These are phyloP conservation scores for Wickerhamomyces tratensis DNA, from an alignment of 805 yeast genomes.

Conservation along the genomic window DNA sequence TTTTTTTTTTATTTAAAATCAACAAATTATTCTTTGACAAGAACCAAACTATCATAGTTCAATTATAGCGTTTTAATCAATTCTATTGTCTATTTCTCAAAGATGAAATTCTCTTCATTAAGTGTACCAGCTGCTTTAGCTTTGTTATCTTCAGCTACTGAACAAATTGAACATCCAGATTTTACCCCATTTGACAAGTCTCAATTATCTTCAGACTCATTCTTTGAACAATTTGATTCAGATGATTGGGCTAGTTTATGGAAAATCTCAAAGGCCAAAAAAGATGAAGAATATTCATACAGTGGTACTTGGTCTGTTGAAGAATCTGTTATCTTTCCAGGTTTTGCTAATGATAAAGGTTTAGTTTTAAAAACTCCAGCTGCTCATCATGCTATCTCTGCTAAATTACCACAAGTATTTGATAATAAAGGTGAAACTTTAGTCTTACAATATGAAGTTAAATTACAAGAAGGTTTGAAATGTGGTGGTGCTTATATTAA, in stretches of 20 bases:
- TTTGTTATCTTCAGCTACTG: conserved; percentile 9
- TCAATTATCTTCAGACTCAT: conserved; percentile 30
- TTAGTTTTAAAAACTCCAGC: conserved; percentile 69
- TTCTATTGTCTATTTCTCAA: no score
- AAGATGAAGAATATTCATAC: conserved; percentile 47
- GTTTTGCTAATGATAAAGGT: conserved; percentile 59
- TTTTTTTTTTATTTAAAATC: no score
- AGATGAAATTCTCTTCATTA: conserved; percentile 15
- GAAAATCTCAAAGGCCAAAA: conserved; percentile 50
- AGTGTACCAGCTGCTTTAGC: conserved; percentile 16
- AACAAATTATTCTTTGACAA: no score
- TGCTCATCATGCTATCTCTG: conserved; percentile 75
- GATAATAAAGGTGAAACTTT: conserved; percentile 54
- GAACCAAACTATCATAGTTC: neutral
- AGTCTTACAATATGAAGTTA: conserved; percentile 85
- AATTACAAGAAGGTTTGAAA: conserved; percentile 63
- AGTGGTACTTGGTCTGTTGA: conserved; percentile 72
- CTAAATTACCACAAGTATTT: conserved; percentile 45
- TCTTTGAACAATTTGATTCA: conserved; percentile 57
- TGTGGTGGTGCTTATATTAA: conserved; percentile 93
- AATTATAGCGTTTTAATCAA: no score
- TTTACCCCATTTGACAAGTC: conserved; percentile 27
- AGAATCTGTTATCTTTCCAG: conserved; percentile 48
- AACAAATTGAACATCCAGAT: conserved; percentile 20
- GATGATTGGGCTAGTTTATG: conserved; percentile 33